Conservation (phyloP, 257 asterid genomes). For the Nicotiana obtusifolia region DNA sequence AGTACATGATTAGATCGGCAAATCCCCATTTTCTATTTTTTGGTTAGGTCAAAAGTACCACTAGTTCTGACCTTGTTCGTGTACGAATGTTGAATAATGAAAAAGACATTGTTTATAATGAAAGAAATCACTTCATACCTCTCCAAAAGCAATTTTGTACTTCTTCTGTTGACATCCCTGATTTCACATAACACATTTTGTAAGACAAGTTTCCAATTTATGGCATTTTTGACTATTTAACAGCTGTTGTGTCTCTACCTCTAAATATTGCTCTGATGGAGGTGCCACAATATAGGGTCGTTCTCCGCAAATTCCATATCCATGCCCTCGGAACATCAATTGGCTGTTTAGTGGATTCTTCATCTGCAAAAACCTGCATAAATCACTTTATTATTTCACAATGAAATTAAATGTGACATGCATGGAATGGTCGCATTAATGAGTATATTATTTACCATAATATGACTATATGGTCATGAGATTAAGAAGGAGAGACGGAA, state of each 20-base stretch:
- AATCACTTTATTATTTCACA: background rate
- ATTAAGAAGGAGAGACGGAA: background rate
- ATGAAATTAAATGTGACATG: background rate
- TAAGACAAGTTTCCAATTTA: background rate
- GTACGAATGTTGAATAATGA: background rate
- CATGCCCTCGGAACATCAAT: slow-evolving; percentile 20
- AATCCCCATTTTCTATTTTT: too few relatives aligned
- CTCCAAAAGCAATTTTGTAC: slow-evolving; percentile 22
- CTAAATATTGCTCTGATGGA: slow-evolving; percentile 22
- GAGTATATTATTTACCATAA: background rate
- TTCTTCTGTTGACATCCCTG: slow-evolving; percentile 25
- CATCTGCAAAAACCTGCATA: slow-evolving; percentile 36
- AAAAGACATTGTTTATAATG: background rate
- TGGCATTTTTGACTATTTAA: background rate
- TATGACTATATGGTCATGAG: background rate
- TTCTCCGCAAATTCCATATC: slow-evolving; percentile 15
- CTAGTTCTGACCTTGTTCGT: background rate
- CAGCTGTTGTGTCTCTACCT: slow-evolving; percentile 19
- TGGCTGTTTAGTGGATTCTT: slow-evolving; percentile 25
- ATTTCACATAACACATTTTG: background rate
- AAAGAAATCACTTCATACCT: slow-evolving; percentile 18
- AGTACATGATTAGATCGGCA: too few relatives aligned
- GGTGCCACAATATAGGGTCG: slow-evolving; percentile 25
- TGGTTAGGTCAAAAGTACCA: background rate
- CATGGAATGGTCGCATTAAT: background rate